Base-by-base conservation (phyloP, 1,284 basidiomycete species). In the Agroathelia rolfsii region DNA sequence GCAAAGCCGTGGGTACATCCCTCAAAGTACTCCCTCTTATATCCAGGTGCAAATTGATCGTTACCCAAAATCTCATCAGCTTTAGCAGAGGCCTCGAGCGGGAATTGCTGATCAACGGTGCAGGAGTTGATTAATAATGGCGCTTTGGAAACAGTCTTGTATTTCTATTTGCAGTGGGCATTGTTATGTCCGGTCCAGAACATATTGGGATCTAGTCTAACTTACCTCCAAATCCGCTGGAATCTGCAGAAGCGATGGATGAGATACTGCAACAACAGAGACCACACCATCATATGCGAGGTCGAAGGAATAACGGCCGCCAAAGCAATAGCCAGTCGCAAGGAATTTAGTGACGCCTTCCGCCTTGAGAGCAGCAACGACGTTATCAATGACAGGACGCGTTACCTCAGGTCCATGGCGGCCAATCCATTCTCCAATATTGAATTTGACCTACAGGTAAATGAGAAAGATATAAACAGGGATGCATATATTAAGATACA, bases 191-290 rank as follows among this genome's bases (percentile, higher is more conserved):
- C n/a, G n/a, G n/a, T n/a, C n/a, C n/a, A n/a, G n/a, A n/a, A n/a
- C n/a, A n/a, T n/a, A n/a, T n/a, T n/a, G n/a, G n/a, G n/a, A n/a
- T n/a, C n/a, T n/a, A n/a, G n/a, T n/a, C n/a, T n/a, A n/a, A 20
- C 45, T 17, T 34, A 72, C 72, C 59, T 82, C 68, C 17, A 84
- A 57, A 51, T 79, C 76, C 2, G 55, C 69, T 6, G 80, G 77
- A 26, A 68, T 40, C 24, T 74, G 41, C 39, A 89, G 65, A 2
- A 76, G 57, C 3, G 81, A 81, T 2, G 84, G 85, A 53, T 89
- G 86, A 1, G 70, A 51, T 32, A 69, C 61, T 14, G 68, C 71
- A 15, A 18, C 18, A 10, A 15, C 29, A 14, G 9, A 32, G 36
- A 47, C 30, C 10, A 32, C 17, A 24, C 42, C 36, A 28, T 57